Evolutionary conservation across 2,329 filamentous ascomycete genomes (phyloP).

Genomic region (Hypoxylon sp.): DNA sequence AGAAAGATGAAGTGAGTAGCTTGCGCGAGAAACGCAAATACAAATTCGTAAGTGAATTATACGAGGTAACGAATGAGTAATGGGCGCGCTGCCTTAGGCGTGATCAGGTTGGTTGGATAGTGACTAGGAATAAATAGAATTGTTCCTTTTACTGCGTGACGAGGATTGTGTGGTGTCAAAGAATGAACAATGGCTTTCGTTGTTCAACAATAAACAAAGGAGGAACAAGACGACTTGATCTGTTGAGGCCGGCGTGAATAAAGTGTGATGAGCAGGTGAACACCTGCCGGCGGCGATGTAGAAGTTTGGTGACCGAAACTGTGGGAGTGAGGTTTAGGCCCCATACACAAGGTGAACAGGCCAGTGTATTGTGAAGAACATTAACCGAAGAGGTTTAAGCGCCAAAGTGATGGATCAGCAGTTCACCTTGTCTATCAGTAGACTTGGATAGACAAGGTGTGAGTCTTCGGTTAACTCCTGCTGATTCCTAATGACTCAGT

Average conservation of each 20-base stretch:
- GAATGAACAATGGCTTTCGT: conserved; percentile 44
- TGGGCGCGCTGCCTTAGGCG: conserved; percentile 29
- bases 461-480: conserved; percentile 6
- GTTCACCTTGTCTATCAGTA: conserved; percentile 19
- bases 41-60: conserved; percentile 22
- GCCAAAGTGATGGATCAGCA: neutral
- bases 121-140: conserved; percentile 47
- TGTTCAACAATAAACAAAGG: conserved; percentile 43
- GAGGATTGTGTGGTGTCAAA: conserved; percentile 39
- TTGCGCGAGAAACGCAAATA: conserved; percentile 33
- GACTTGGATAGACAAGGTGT: conserved; percentile 14
- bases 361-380: neutral
- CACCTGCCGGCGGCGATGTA: conserved; percentile 12
- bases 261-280: conserved; percentile 32
- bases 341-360: conserved; percentile 20
- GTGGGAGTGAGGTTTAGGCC: conserved; percentile 9
- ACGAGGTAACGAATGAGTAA: conserved; percentile 36
- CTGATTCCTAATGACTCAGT: conserved; percentile 10
- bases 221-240: conserved; percentile 23
- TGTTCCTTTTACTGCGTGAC: conserved; percentile 44
- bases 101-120: conserved; percentile 35
- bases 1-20: conserved; percentile 18
- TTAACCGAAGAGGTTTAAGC: neutral
- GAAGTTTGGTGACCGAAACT: neutral
- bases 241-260: conserved; percentile 18